A percentile compares a stretch with the other conserved stretches of the same genome.
Evolutionary conservation across 768 basidiomycete genomes (phyloP).

Genomic region (Polyporus arcularius): DNA sequence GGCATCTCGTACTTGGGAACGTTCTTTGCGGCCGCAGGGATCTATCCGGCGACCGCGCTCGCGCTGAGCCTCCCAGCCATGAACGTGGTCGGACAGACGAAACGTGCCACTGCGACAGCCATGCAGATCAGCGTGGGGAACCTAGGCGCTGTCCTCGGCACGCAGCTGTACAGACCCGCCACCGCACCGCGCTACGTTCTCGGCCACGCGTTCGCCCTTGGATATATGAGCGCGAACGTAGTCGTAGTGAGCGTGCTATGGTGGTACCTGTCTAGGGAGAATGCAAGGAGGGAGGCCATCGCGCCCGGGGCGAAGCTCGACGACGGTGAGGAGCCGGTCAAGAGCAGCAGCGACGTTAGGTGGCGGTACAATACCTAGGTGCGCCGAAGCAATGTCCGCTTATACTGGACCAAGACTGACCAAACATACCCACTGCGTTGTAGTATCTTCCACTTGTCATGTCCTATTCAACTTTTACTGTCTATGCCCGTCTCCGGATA

Average conservation of each 20-base stretch:
- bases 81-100: constrained; percentile 17
- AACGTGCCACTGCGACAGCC: constrained; percentile 12
- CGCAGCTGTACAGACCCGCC: constrained; percentile 11
- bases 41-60: constrained; percentile 16
- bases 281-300: background rate
- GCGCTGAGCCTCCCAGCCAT: constrained; percentile 14
- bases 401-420: no score
- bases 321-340: background rate
- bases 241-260: background rate
- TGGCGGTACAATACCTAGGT: background rate
- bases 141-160: constrained; percentile 13
- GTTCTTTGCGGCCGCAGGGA: constrained; percentile 9
- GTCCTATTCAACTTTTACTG: no score
- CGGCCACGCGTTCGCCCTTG: constrained; percentile 10
- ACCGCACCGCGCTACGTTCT: constrained; percentile 9
- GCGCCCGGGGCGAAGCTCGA: background rate
- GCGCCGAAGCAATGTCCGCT: no score
- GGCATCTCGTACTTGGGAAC: constrained; percentile 3
- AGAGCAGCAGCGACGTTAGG: background rate
- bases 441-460: no score
- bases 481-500: no score
- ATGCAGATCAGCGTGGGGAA: constrained; percentile 16
- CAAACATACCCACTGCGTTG: no score
- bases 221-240: constrained; percentile 1
- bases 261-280: background rate